Percentiles rank a stretch among this genome's conserved stretches.
Conservation (phyloP, 2,329 filamentous ascomycete species). For the Drechslerella stenobrocha region DNA sequence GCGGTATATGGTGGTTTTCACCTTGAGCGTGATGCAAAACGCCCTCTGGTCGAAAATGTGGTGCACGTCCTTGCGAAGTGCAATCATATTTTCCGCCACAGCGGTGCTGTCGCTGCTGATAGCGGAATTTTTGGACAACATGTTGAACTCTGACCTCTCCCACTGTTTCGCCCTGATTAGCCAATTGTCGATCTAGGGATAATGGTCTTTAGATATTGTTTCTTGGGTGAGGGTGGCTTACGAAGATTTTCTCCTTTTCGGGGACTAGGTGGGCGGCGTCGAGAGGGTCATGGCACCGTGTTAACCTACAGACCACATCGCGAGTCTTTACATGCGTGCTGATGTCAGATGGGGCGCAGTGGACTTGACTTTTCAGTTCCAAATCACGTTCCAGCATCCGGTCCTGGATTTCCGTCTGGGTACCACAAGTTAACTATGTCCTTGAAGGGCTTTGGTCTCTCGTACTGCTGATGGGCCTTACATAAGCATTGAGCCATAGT, state of each 20-base stretch:
- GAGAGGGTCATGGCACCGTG: neutral
- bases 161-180: neutral
- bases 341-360: neutral
- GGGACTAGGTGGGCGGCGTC: conserved; percentile 1
- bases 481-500: neutral
- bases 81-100: neutral
- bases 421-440: neutral
- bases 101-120: neutral
- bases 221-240: neutral
- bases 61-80: neutral
- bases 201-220: too few species aligned
- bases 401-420: too few species aligned
- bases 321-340: neutral
- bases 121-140: neutral
- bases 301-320: neutral
- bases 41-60: neutral
- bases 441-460: neutral
- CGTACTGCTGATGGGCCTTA: neutral
- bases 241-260: neutral
- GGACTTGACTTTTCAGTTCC: too few species aligned
- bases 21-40: neutral
- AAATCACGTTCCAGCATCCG: too few species aligned
- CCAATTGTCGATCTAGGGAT: neutral
- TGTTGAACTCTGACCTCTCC: neutral
- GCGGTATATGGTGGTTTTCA: neutral